Conservation (phyloP, 345 rosid species). For the Heritiera littoralis region DNA sequence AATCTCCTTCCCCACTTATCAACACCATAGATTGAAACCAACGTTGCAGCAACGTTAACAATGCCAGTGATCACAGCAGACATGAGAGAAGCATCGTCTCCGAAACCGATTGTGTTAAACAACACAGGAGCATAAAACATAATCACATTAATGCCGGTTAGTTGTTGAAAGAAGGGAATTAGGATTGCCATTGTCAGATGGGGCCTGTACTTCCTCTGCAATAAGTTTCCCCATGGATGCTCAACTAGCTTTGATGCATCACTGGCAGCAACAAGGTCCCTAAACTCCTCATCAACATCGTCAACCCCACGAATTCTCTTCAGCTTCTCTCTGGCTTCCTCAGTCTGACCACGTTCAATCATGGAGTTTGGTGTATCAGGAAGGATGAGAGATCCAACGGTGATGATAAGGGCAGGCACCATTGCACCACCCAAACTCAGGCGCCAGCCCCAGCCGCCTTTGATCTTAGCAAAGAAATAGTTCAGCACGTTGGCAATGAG, state of each 20-base stretch:
- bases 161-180: slow-evolving; percentile 84
- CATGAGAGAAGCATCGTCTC: slow-evolving; percentile 65
- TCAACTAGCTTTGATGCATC: slow-evolving; percentile 69
- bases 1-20: slow-evolving; percentile 87
- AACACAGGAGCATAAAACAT: slow-evolving; percentile 93
- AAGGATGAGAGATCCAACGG: slow-evolving; percentile 72
- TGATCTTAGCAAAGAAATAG: slow-evolving; percentile 79
- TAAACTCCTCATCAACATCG: slow-evolving; percentile 75
- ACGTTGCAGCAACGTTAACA: slow-evolving; percentile 63
- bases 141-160: slow-evolving; percentile 83
- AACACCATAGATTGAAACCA: slow-evolving; percentile 76
- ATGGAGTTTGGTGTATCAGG: slow-evolving; percentile 95
- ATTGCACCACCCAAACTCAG: slow-evolving; percentile 92
- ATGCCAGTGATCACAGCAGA: slow-evolving; percentile 78
- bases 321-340: slow-evolving; percentile 60
- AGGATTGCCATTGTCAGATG: slow-evolving; percentile 72
- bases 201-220: slow-evolving; percentile 82
- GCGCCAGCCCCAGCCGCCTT: slow-evolving; percentile 95
- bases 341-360: slow-evolving; percentile 80
- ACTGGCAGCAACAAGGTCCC: slow-evolving; percentile 74
- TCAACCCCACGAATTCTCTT: slow-evolving; percentile 68
- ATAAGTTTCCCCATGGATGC: slow-evolving; percentile 77
- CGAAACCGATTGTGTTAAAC: slow-evolving; percentile 78
- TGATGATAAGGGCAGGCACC: slow-evolving; percentile 93
- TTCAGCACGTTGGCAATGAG: slow-evolving; percentile 77